Evolutionary conservation across 306 rosid species (phyloP), one percentile per base, ranked within the genome.

Genomic region (Biancaea sappan): DNA sequence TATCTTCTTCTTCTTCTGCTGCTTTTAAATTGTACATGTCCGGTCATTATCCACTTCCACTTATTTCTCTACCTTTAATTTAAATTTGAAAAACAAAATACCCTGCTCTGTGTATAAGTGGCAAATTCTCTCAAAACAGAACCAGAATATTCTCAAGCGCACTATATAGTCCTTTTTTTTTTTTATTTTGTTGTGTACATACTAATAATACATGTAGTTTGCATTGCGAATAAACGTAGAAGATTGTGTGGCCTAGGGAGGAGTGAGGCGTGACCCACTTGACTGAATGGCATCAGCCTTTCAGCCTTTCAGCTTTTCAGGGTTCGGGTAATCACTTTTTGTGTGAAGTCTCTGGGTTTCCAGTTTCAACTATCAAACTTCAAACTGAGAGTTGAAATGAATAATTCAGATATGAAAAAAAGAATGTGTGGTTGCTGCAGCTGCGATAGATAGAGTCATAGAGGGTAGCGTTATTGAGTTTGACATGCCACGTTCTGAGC

Each of bases 31-130:
- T 9, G 7, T 6, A 19, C 13, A 5, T 21, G 3, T 24, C 14
- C 59, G 21, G 83, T 85, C 86, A 70, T 60, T 83, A 83, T 78
- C 59, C 75, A 62, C 61, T 25, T 24, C 74, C 47, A 47, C 61
- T 34, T 24, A 58, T n/a, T 53, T 12, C 25, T 43, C 61, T 43
- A 41, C 68, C 89, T 86, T 86, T 86, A 86, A 77, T 86, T 86
- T 78, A 77, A 86, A 82, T 1, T 44, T 75, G 53, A 35, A 74
- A 78, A 22, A 7, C 1, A 59, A 5, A 2, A 21, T 0, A 10
- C 12, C 34, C 2, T 1, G 0, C 13, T 8, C 15, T 18, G 48
- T n/a, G n/a, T n/a, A n/a, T n/a, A 62, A 6, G 24, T 6, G 35
- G 12, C 41, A 14, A 65, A 40, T 41, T 13, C 69, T 13, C 69